Evolutionary conservation across 2,329 filamentous ascomycete species (phyloP).

Genomic region (Metarhizium humberi): DNA sequence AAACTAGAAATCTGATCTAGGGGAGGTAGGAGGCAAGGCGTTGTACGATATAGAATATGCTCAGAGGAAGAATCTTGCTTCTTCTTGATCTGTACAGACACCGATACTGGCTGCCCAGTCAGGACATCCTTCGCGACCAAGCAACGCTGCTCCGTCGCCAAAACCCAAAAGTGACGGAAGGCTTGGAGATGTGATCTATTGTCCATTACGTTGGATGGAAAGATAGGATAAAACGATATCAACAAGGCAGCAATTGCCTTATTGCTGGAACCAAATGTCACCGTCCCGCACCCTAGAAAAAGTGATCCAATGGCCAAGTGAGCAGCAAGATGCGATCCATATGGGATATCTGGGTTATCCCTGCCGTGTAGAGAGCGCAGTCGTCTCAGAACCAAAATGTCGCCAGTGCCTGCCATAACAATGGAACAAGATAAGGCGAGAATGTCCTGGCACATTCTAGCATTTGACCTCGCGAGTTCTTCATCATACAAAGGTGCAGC

Average conservation of each 20-base stretch:
- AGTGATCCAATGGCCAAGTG: conserved; percentile 87
- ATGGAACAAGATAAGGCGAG: conserved; percentile 73
- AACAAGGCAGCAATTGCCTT: conserved; percentile 78
- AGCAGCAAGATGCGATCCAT: conserved; percentile 86
- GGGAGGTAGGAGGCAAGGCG: conserved; percentile 55
- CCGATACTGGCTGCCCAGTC: conserved; percentile 67
- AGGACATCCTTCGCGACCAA: conserved; percentile 81
- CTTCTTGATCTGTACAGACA: conserved; percentile 60
- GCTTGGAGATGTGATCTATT: conserved; percentile 93
- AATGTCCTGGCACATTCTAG: conserved; percentile 85
- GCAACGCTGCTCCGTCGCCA: conserved; percentile 83
- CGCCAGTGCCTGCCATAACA: conserved; percentile 94
- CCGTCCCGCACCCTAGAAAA: conserved; percentile 86
- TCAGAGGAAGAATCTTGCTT: conserved; percentile 30
- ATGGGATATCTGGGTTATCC: conserved; percentile 73
- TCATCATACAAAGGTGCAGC: conserved; percentile 59
- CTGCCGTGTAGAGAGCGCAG: conserved; percentile 82
- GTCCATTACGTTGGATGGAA: conserved; percentile 81
- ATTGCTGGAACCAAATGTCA: conserved; percentile 83
- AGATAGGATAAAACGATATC: conserved; percentile 88
- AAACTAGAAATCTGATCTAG: conserved; percentile 53
- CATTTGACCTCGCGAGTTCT: conserved; percentile 71
- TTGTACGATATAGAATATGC: conserved; percentile 31
- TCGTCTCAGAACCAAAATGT: conserved; percentile 74
- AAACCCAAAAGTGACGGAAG: conserved; percentile 93